These are phyloP conservation scores for Trametes maxima DNA, from an alignment of 768 basidiomycete genomes.

Conservation along the genomic window DNA sequence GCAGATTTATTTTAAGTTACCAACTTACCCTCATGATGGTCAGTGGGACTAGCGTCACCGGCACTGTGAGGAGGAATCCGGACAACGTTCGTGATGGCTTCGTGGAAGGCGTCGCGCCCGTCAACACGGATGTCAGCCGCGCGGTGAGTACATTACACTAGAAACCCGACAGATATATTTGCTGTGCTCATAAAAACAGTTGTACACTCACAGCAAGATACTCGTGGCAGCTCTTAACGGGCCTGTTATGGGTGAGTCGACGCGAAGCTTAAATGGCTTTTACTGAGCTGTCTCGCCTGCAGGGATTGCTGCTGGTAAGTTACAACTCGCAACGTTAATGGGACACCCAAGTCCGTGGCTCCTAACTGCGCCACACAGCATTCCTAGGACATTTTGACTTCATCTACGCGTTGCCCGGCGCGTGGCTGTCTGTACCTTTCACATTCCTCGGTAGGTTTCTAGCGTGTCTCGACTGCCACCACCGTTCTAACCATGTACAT, in stretches of 20 bases:
- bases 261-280: not conserved
- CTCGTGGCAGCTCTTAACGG: slow-evolving; percentile 74
- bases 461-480: not conserved
- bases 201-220: slow-evolving; percentile 70
- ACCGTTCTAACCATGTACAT: not conserved
- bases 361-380: slow-evolving; percentile 38
- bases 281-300: slow-evolving; percentile 3
- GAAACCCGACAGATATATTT: not conserved
- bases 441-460: slow-evolving; percentile 55
- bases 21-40: not conserved
- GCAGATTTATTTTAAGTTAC: not conserved
- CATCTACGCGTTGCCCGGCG: slow-evolving; percentile 63
- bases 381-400: slow-evolving; percentile 77
- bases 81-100: slow-evolving; percentile 47
- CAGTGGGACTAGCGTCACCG: slow-evolving; percentile 52
- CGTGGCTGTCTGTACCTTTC: slow-evolving; percentile 68
- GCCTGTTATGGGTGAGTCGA: slow-evolving; percentile 65
- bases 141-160: slow-evolving; percentile 47
- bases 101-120: slow-evolving; percentile 46
- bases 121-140: slow-evolving; percentile 61
- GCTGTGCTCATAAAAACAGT: slow-evolving; percentile 36
- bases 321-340: not conserved
- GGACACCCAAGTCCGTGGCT: not conserved
- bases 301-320: slow-evolving; percentile 68
- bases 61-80: slow-evolving; percentile 5